Evolutionary conservation across 2,329 filamentous ascomycete genomes (phyloP).

Genomic region (Emmonsiellopsis sp.): DNA sequence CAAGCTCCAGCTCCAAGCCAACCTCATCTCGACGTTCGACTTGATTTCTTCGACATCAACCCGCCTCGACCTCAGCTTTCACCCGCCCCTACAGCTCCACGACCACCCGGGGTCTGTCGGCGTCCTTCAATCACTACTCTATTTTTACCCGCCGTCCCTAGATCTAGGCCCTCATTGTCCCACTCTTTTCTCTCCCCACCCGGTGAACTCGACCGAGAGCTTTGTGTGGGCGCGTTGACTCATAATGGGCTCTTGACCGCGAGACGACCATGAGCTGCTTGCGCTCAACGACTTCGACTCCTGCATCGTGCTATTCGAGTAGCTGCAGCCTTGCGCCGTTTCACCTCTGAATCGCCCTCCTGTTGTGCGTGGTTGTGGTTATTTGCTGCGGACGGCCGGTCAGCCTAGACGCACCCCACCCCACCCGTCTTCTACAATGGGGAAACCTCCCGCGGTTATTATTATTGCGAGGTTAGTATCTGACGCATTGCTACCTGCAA

Average conservation of each 20-base stretch:
- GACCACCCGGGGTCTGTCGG: no score
- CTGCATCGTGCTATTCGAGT: not conserved
- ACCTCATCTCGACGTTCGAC: no score
- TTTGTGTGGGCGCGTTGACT: not conserved
- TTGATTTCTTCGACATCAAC: no score
- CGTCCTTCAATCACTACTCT: not conserved
- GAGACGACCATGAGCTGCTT: constrained; percentile 1
- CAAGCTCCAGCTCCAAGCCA: no score
- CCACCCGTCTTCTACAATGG: constrained; percentile 14
- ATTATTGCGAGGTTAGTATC: constrained; percentile 32
- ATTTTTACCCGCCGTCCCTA: not conserved
- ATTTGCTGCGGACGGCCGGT: no score
- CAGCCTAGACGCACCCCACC: no score
- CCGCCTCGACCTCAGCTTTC: not conserved
- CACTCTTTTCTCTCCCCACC: not conserved
- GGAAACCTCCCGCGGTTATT: constrained; percentile 31
- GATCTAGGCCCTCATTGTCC: not conserved
- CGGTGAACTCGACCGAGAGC: no score
- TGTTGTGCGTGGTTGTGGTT: no score
- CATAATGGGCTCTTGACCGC: not conserved
- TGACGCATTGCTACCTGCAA: not conserved
- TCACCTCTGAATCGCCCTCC: no score
- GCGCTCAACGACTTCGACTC: not conserved
- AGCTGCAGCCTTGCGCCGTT: not conserved
- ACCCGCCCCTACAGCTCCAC: no score